Conservation (phyloP, 75 land plant genomes). For the Pseudotsuga menziesii region DNA sequence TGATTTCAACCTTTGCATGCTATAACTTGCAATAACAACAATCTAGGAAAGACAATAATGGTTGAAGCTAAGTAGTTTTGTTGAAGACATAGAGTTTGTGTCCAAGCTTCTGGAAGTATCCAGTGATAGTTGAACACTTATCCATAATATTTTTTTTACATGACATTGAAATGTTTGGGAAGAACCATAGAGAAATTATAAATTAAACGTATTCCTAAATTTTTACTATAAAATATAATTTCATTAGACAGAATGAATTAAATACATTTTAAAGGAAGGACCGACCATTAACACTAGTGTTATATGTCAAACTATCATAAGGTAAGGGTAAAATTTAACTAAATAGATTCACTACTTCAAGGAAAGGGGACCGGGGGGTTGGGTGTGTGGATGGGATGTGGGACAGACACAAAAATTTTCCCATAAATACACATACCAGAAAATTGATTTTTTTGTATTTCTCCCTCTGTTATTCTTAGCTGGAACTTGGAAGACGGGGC, state of each 20-base stretch:
- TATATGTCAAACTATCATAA: background rate
- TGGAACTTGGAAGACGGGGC: no score
- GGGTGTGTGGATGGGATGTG: no score
- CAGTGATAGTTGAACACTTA: no score
- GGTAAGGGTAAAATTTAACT: background rate
- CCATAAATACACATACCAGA: background rate
- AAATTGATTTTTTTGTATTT: no score
- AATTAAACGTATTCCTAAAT: background rate
- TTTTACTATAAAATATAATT: background rate
- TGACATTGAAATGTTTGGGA: background rate
- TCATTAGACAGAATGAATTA: background rate
- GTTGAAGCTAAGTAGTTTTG: background rate
- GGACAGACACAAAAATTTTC: background rate
- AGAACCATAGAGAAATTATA: no score
- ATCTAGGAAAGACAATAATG: background rate
- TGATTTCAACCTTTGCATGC: background rate
- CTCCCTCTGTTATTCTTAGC: no score
- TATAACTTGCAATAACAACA: background rate
- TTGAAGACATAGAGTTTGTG: background rate
- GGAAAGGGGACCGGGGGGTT: background rate
- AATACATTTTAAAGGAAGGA: background rate
- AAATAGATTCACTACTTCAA: no score
- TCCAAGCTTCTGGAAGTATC: no score
- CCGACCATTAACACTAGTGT: background rate
- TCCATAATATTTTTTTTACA: background rate